phyloP scores from a whole-genome alignment of 31 red algal genomes.

The Asparagopsis taxiformis region DNA sequence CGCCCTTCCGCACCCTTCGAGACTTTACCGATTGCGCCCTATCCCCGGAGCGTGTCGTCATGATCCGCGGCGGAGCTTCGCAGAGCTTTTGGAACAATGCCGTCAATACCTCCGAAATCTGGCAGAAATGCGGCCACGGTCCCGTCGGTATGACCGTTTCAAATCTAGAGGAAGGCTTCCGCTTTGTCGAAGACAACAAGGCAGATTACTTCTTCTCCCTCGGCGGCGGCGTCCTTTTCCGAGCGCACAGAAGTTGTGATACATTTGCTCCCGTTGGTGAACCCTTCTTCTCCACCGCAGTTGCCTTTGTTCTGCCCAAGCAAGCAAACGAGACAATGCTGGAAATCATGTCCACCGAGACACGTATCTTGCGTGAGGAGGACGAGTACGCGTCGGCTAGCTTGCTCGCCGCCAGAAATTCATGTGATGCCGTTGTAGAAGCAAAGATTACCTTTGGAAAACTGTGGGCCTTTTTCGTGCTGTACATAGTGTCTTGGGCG shows the following conservation, averaged over 20 bases:
- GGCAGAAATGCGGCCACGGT: constrained; percentile 23
- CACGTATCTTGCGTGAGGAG: constrained; percentile 50
- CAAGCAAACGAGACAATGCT: constrained; percentile 8
- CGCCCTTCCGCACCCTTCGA: constrained; percentile 33
- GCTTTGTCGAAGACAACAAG: constrained; percentile 3
- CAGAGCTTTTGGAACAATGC: constrained; percentile 60
- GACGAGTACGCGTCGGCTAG: constrained; percentile 38
- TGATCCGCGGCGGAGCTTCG: constrained; percentile 44
- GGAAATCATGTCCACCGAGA: constrained; percentile 21
- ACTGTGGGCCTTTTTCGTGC: constrained; percentile 26
- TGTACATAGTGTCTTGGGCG: constrained; percentile 30
- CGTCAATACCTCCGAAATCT: constrained; percentile 33
- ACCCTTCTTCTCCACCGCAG: constrained; percentile 60
- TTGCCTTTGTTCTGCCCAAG: constrained; percentile 40
- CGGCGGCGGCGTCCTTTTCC: constrained; percentile 35
- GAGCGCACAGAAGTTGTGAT: constrained; percentile 31
- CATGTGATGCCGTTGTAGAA: constrained; percentile 28
- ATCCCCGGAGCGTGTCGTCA: constrained; percentile 28
- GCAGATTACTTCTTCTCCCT: constrained; percentile 56
- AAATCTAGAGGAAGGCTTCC: constrained; percentile 32
- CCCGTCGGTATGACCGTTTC: constrained; percentile 23
- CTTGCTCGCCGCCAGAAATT: constrained; percentile 24
- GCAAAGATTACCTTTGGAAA: constrained; percentile 41
- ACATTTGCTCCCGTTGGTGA: constrained; percentile 45
- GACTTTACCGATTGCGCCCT: constrained; percentile 37